Evolutionary conservation across 371 early-diverging fungal species (phyloP).

Genomic region (Chytridium lagenaria): DNA sequence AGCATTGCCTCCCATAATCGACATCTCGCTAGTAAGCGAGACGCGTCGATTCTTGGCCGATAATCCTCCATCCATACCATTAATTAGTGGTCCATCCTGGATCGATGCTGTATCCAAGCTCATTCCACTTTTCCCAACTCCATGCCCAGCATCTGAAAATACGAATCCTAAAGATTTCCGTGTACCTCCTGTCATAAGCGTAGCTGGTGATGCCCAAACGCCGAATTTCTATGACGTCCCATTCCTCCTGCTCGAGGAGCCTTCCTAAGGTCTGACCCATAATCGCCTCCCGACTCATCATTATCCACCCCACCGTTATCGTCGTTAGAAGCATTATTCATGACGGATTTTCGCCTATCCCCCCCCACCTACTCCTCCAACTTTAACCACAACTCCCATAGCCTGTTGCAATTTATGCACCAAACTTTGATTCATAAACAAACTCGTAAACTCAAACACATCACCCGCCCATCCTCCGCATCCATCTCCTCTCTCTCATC

Average conservation of each 20-base stretch:
- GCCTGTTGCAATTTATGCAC: constrained; percentile 32
- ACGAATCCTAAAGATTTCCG: background rate
- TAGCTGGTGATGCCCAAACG: too few relatives aligned
- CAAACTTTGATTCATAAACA: constrained; percentile 37
- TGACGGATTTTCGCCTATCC: background rate
- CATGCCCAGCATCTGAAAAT: background rate
- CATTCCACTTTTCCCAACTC: background rate
- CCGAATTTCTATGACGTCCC: background rate
- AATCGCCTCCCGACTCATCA: background rate
- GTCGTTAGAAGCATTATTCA: background rate
- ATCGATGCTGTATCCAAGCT: background rate
- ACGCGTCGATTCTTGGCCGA: background rate
- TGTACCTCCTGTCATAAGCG: background rate
- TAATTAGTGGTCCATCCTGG: background rate
- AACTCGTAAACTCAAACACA: constrained; percentile 16
- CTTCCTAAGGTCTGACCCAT: background rate
- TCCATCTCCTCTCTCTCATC: background rate
- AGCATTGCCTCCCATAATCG: background rate
- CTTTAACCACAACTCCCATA: background rate
- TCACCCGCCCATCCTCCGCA: background rate
- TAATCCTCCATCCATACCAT: background rate
- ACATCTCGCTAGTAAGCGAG: background rate
- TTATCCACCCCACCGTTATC: background rate
- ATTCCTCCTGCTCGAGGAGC: background rate
- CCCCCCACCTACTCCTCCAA: background rate